These are phyloP conservation scores for Cystoderma amianthinum DNA, from an alignment of 768 basidiomycete genomes.

Conservation along the genomic window DNA sequence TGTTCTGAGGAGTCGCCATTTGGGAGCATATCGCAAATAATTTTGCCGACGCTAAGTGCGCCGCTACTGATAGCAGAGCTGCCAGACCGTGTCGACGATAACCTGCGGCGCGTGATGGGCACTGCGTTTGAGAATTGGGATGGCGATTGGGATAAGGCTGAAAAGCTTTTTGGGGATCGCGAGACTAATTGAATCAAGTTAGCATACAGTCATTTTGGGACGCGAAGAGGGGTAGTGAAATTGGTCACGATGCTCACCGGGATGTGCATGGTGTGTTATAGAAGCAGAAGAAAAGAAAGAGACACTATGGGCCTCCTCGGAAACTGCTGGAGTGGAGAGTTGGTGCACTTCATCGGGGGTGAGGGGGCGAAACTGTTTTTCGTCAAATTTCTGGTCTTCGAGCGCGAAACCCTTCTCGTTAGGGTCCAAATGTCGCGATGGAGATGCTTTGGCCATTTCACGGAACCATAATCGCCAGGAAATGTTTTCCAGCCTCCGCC, in stretches of 20 bases:
- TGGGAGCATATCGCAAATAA: constrained; percentile 58
- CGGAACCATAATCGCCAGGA: constrained; percentile 83
- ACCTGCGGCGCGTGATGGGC: constrained; percentile 1
- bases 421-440: constrained; percentile 5
- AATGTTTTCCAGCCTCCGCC: constrained; percentile 80
- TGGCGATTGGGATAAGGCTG: neutral
- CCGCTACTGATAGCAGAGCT: constrained; percentile 2
- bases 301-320: constrained; percentile 3
- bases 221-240: neutral
- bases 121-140: neutral
- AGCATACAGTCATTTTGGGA: neutral
- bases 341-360: constrained; percentile 9
- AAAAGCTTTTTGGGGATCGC: neutral
- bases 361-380: constrained; percentile 9
- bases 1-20: constrained; percentile 9
- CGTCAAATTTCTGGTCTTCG: constrained; percentile 5
- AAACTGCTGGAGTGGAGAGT: neutral
- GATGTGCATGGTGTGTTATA: neutral
- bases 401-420: constrained; percentile 4
- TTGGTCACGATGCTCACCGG: neutral
- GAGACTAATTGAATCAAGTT: neutral
- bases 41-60: constrained; percentile 11
- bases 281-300: constrained; percentile 1
- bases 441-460: constrained; percentile 35
- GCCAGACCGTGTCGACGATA: constrained; percentile 2